Percentiles rank a stretch among this genome's conserved stretches.
Conservation (phyloP, 2,329 filamentous ascomycete genomes). For the Neophaeococcomyces aloes region DNA sequence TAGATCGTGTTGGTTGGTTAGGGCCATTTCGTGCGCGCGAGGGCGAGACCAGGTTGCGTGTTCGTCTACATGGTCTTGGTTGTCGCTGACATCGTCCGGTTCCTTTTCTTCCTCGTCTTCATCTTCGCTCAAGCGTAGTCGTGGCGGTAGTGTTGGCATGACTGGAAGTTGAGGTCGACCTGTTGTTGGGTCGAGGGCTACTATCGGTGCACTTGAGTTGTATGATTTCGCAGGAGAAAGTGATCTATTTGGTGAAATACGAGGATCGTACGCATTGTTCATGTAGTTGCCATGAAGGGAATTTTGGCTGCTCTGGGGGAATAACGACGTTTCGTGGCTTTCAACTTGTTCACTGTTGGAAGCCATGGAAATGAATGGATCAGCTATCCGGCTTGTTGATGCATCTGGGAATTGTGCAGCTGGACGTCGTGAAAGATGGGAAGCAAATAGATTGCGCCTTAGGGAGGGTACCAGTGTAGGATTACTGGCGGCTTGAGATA, state of each 20-base stretch:
- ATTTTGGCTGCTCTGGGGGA: slow-evolving; percentile 3
- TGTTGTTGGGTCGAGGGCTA: slow-evolving; percentile 19
- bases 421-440: slow-evolving; percentile 34
- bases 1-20: slow-evolving; percentile 4
- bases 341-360: slow-evolving; percentile 9
- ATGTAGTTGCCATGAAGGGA: slow-evolving; percentile 8
- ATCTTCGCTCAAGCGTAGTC: slow-evolving; percentile 28
- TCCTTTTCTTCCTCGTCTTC: slow-evolving; percentile 25
- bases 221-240: slow-evolving; percentile 16
- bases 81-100: slow-evolving; percentile 34
- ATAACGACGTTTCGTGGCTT: neutral
- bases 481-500: slow-evolving; percentile 2
- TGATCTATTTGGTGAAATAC: slow-evolving; percentile 13
- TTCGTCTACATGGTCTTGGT: slow-evolving; percentile 29
- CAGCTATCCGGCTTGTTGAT: slow-evolving; percentile 5
- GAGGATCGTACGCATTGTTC: slow-evolving; percentile 16
- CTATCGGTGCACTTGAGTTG: slow-evolving; percentile 11
- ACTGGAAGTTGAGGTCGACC: slow-evolving; percentile 18
- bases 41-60: slow-evolving; percentile 3
- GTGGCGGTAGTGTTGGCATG: slow-evolving; percentile 32
- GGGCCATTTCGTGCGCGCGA: neutral
- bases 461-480: slow-evolving; percentile 23
- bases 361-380: slow-evolving; percentile 7
- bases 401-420: slow-evolving; percentile 22
- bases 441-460: slow-evolving; percentile 36